Conservation (phyloP, 371 early-diverging fungal genomes). For the Mucor irregularis region DNA sequence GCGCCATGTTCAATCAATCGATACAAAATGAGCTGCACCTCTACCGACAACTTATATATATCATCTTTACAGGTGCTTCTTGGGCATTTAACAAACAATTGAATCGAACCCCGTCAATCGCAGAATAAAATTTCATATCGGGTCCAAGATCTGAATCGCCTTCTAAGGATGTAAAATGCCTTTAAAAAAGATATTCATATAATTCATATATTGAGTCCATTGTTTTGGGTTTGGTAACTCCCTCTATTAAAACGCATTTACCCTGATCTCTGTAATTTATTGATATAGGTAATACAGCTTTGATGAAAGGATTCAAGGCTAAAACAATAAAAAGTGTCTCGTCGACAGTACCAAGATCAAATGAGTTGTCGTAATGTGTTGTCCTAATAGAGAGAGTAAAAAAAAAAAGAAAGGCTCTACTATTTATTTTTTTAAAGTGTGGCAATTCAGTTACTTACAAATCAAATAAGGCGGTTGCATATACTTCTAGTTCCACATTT, state of each 20-base stretch:
- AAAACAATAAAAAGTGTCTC: constrained; percentile 11
- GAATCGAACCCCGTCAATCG: constrained; percentile 1
- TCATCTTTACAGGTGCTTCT: constrained; percentile 7
- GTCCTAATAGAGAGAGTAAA: constrained; percentile 5
- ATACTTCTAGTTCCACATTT: constrained; percentile 7
- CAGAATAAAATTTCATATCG: constrained; percentile 4
- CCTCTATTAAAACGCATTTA: constrained; percentile 6
- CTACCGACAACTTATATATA: constrained; percentile 4
- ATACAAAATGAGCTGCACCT: constrained; percentile 6
- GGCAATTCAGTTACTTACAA: constrained; percentile 15
- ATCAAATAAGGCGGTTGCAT: constrained; percentile 11
- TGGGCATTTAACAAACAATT: constrained; percentile 11
- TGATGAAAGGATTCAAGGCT: constrained; percentile 9
- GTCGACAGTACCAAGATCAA: constrained; percentile 7
- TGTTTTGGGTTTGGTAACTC: not conserved
- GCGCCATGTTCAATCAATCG: constrained; percentile 1
- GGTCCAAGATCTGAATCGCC: constrained; percentile 2
- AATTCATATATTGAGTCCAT: constrained; percentile 2
- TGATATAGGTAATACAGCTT: constrained; percentile 10
- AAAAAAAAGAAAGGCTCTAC: not conserved
- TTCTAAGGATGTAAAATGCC: constrained; percentile 8
- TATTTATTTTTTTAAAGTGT: constrained; percentile 10
- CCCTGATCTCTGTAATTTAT: constrained; percentile 9
- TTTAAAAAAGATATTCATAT: constrained; percentile 6
- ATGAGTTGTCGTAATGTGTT: constrained; percentile 6